These are phyloP conservation scores for Emiliania huxleyi DNA, from an alignment of 78 protist species.

Conservation along the genomic window DNA sequence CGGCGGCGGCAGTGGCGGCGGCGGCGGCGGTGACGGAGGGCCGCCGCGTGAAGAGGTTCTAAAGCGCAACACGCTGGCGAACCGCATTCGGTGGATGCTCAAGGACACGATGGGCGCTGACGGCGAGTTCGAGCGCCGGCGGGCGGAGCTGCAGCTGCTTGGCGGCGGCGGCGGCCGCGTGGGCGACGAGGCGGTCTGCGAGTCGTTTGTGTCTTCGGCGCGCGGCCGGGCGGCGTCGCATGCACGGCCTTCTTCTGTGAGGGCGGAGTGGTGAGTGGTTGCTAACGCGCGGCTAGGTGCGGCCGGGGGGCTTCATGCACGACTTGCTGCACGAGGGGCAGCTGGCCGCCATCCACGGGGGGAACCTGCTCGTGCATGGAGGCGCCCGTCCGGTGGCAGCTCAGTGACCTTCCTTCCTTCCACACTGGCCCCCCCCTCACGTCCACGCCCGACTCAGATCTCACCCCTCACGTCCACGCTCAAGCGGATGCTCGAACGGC, in stretches of 20 bases:
- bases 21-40: background rate
- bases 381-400: too few species aligned
- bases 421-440: too few species aligned
- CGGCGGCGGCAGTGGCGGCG: background rate
- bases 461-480: too few species aligned
- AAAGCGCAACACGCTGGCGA: background rate
- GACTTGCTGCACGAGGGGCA: background rate
- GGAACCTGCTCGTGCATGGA: conserved; percentile 39
- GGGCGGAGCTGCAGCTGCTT: background rate
- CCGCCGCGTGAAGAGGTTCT: too few species aligned
- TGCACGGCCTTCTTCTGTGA: too few species aligned
- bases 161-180: background rate
- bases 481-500: too few species aligned
- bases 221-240: too few species aligned
- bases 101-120: conserved; percentile 42
- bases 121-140: conserved; percentile 24
- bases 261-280: too few species aligned
- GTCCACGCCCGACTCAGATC: too few species aligned
- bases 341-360: background rate
- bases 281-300: background rate
- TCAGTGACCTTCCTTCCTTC: too few species aligned
- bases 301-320: background rate
- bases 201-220: too few species aligned
- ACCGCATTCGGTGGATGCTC: conserved; percentile 19
- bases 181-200: background rate